Conservation (phyloP, 2,329 filamentous ascomycete species). For the Ambrosiella beaveri region DNA sequence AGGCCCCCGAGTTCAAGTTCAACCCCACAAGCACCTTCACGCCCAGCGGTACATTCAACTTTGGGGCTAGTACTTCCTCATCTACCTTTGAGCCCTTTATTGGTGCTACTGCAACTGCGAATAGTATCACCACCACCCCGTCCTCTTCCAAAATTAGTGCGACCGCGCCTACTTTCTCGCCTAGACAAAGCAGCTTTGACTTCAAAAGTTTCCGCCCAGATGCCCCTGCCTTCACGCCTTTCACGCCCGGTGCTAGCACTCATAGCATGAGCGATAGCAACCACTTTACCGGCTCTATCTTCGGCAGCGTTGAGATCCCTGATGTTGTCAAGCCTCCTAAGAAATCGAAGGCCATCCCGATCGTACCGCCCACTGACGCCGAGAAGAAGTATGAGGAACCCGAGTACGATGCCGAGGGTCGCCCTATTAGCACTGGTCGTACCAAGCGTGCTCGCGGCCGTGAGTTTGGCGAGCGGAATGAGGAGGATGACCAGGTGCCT, state of each 20-base stretch:
- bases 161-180: slow-evolving; percentile 53
- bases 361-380: slow-evolving; percentile 41
- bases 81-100: slow-evolving; percentile 34
- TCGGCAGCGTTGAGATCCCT: slow-evolving; percentile 49
- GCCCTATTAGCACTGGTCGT: slow-evolving; percentile 44
- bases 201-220: slow-evolving; percentile 63
- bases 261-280: slow-evolving; percentile 25
- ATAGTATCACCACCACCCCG: slow-evolving; percentile 16
- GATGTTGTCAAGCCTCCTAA: slow-evolving; percentile 50
- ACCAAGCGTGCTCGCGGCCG: slow-evolving; percentile 57
- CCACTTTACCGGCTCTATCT: slow-evolving; percentile 39
- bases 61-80: slow-evolving; percentile 20
- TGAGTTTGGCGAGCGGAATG: slow-evolving; percentile 21
- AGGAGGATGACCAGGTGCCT: slow-evolving; percentile 55
- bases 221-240: slow-evolving; percentile 59
- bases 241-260: slow-evolving; percentile 25
- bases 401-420: slow-evolving; percentile 34
- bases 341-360: slow-evolving; percentile 69
- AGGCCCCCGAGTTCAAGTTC: slow-evolving; percentile 79
- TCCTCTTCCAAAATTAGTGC: slow-evolving; percentile 43
- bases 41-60: slow-evolving; percentile 27
- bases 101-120: slow-evolving; percentile 21
- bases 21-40: slow-evolving; percentile 36
- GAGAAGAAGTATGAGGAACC: slow-evolving; percentile 19
- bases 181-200: slow-evolving; percentile 46